These are phyloP conservation scores for Sporisorium exsertum DNA, from an alignment of 1,284 basidiomycete species.

Conservation along the genomic window DNA sequence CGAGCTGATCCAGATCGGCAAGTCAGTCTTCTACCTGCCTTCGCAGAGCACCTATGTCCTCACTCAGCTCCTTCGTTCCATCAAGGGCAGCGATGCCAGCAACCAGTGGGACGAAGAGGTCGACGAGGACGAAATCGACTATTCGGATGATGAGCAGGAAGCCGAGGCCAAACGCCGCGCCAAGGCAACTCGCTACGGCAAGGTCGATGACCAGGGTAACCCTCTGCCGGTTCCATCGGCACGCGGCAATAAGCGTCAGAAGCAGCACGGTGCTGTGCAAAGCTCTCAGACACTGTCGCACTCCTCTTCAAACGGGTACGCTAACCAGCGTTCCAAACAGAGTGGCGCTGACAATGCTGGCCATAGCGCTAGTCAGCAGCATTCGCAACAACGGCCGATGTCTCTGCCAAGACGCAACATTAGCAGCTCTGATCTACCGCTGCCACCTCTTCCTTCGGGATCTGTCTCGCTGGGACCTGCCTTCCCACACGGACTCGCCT, in stretches of 20 bases:
- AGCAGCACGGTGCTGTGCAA: constrained; percentile 16
- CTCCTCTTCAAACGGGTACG: constrained; percentile 1
- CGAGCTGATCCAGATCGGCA: constrained; percentile 23
- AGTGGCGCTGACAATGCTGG: not conserved
- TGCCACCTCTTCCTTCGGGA: constrained; percentile 11
- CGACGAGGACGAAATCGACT: constrained; percentile 84
- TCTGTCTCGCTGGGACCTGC: constrained; percentile 20
- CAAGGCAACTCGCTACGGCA: constrained; percentile 61
- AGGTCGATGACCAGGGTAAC: constrained; percentile 35
- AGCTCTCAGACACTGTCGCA: constrained; percentile 15
- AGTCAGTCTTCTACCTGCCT: constrained; percentile 80
- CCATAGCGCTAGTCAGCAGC: constrained; percentile 1
- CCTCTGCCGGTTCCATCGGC: constrained; percentile 15
- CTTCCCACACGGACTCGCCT: constrained; percentile 29
- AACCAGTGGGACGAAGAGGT: constrained; percentile 91
- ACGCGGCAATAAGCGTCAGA: constrained; percentile 42
- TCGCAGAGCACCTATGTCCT: constrained; percentile 82
- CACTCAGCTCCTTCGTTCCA: constrained; percentile 75
- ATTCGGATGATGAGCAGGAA: constrained; percentile 89
- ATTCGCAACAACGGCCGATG: constrained; percentile 9
- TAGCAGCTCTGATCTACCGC: constrained; percentile 11
- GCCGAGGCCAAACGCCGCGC: constrained; percentile 74
- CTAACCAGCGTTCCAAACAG: constrained; percentile 3
- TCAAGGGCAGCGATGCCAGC: constrained; percentile 88
- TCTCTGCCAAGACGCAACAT: constrained; percentile 15